Evolutionary conservation across 495 filamentous ascomycete species (phyloP), one percentile per base, ranked within the genome.

Genomic region (Mytilinidion resinicola): DNA sequence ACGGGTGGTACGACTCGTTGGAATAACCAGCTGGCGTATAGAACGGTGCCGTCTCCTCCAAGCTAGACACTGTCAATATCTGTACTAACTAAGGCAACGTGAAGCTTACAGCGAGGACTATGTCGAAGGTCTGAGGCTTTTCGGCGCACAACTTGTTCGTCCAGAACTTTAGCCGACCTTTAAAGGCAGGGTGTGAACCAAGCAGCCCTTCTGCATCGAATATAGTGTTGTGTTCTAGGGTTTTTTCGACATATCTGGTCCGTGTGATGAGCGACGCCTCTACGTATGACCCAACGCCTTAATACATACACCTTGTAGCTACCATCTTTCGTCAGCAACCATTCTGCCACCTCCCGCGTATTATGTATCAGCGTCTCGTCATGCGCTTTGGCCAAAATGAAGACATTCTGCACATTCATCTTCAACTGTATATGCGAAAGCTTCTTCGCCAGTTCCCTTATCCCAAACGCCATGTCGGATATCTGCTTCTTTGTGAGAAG

Each of bases 21-120:
- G 70, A 98, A 98, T 34, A 98, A 77, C 92, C 95, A 98, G 65
- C 85, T 90, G 0, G 93, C 89, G 67, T 95, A 97, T 34, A 98
- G 76, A 34, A 98, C 92, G 0, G 93, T 98, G 12, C 93, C 93
- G 68, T 98, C 93, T 9, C 93, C 93, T n/a, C 93, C 93, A 3
- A 98, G 84, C 72, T 76, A 54, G 4, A 36, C 10, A 61, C 2
- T 14, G 11, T 54, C 30, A 43, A 46, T 10, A 33, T 5, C 43
- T 20, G 48, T 52, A 25, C 30, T 37, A 47, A 46, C 5, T 1
- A 52, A 9, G 49, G 38, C 4, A 25, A 10, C 4, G 4, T 4
- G 14, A 15, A 37, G 39, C 70, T 44, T 73, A 76, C 74, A 0
- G 92, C 95, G 36, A 98, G 77, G 14, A 93, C 85, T 66, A 98